phyloP scores from a whole-genome alignment of 2,329 filamentous ascomycete genomes.

The Penicillium sp. region DNA sequence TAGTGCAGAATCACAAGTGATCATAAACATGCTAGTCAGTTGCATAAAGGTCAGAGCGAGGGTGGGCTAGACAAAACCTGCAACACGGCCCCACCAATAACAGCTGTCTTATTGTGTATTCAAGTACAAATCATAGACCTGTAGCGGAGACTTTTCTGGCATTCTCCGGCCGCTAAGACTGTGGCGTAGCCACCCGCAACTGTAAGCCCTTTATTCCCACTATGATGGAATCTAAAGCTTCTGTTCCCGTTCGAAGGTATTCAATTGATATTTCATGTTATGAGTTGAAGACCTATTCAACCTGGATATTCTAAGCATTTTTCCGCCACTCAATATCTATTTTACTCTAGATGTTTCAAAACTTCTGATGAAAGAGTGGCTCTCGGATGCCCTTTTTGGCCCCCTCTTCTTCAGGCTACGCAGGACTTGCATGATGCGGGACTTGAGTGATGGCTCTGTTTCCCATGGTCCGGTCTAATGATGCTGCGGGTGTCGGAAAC shows the following conservation, averaged over 20 bases:
- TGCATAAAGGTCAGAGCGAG: background rate
- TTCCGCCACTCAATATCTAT: background rate
- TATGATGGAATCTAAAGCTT: background rate
- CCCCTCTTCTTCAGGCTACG: background rate
- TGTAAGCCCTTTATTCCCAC: background rate
- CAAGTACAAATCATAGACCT: background rate
- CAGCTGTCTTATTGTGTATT: background rate
- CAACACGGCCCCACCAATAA: background rate
- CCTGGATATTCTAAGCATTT: background rate
- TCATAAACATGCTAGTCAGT: background rate
- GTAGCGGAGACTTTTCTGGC: background rate
- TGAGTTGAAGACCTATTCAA: background rate
- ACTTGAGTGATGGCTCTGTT: background rate
- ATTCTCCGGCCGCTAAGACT: background rate
- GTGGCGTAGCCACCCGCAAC: background rate
- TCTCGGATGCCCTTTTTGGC: background rate
- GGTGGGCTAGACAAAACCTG: background rate
- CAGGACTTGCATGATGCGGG: background rate
- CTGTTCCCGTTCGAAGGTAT: background rate
- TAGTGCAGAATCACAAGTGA: background rate
- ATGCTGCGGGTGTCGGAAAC: background rate
- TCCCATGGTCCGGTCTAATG: background rate
- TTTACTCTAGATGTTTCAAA: background rate
- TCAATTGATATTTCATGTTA: background rate
- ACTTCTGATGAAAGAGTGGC: background rate